These are phyloP conservation scores for Lachnellula occidentalis DNA, from an alignment of 2,329 filamentous ascomycete species.

Conservation along the genomic window DNA sequence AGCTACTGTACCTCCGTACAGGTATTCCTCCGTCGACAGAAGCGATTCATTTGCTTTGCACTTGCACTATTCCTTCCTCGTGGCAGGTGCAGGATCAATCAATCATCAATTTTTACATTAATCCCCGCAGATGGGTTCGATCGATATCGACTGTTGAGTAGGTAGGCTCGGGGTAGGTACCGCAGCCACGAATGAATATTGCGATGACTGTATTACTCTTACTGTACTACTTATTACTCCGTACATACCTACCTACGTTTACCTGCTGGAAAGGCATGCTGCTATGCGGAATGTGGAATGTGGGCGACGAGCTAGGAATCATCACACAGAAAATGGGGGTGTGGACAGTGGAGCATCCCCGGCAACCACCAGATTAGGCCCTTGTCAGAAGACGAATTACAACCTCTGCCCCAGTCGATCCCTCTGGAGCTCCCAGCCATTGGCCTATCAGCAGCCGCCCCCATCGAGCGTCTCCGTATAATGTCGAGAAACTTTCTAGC, in stretches of 20 bases:
- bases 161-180: too few relatives aligned
- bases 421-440: slow-evolving; percentile 2
- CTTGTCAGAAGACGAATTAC: not conserved
- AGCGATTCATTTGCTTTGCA: too few relatives aligned
- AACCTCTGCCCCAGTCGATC: not conserved
- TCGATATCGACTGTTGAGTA: too few relatives aligned
- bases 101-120: too few relatives aligned
- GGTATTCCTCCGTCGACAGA: too few relatives aligned
- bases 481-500: slow-evolving; percentile 10
- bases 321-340: not conserved
- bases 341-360: not conserved
- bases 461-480: not conserved
- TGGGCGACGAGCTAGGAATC: not conserved
- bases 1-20: too few relatives aligned
- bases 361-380: not conserved
- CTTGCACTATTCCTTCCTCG: not conserved
- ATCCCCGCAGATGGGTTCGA: too few relatives aligned
- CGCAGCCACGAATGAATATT: too few relatives aligned
- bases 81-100: not conserved
- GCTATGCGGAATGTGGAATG: not conserved
- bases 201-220: too few relatives aligned
- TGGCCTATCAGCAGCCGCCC: not conserved
- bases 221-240: not conserved
- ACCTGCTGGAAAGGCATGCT: too few relatives aligned
- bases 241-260: not conserved